Evolutionary conservation across 2,329 filamentous ascomycete species (phyloP), one percentile per base, ranked within the genome.

Genomic region (Piedraia hortae): DNA sequence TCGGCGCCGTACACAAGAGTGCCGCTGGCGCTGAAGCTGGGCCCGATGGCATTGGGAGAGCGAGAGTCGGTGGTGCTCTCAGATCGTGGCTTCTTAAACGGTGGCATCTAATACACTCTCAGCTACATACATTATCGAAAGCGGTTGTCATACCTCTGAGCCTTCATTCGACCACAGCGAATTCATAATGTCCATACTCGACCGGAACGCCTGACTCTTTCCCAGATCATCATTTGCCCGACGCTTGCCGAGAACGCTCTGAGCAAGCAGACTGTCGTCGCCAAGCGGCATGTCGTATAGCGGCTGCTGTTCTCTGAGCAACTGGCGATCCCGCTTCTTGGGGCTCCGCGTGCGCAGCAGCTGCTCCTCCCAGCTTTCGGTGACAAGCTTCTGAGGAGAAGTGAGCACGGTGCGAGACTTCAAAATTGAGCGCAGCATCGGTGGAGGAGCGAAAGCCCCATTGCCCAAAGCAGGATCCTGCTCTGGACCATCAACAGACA

Each of bases 101-200:
- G 36, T 13, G 38, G 35, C 20, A 34, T 35, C 38, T 41, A 32
- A 34, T 34, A 26, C 21, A 33, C 30, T 34, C 28, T 42, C 33
- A 42, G 39, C 39, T 41, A 41, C 34, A 31, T 35, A 39, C 35
- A 33, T 27, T 27, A 7, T 17, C 16, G 7, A 17, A 7, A 17
- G 7, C 16, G 16, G 20, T 25, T 44, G 47, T 82, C 82, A 71
- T 65, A 93, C 85, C 80, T 93, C 69, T 34, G 38, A 36, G 18
- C 33, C 35, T 24, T 46, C 65, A 46, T 70, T 62, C 43, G 73
- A 71, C 46, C 88, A 91, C 25, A 91, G 53, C 21, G 77, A 89
- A 42, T 89, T 82, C 77, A 90, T 91, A 42, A 91, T 53, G 51
- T 91, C 85, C 48, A 93, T 89, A 38, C 73, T 80, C 10, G 72